phyloP scores from a whole-genome alignment of 2,329 filamentous ascomycete genomes.

The Colletotrichum phormii region DNA sequence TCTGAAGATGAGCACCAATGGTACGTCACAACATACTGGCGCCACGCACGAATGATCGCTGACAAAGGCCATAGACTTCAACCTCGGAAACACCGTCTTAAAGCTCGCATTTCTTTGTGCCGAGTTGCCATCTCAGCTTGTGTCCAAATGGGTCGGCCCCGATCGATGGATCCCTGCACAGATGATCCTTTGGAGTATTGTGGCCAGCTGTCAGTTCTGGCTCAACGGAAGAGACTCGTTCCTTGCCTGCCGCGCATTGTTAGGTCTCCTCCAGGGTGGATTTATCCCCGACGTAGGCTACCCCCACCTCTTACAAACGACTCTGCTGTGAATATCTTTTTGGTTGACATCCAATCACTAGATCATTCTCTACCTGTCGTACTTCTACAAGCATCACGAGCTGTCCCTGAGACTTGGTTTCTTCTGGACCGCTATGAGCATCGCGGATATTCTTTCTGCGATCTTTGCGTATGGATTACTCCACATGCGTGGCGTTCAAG shows the following conservation, averaged over 20 bases:
- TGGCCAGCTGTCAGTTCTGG: conserved; percentile 57
- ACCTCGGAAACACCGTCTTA: conserved; percentile 62
- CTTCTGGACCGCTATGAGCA: conserved; percentile 55
- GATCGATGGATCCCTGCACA: conserved; percentile 66
- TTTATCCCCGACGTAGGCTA: conserved; percentile 53
- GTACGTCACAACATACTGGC: conserved; percentile 40
- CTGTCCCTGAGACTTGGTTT: conserved; percentile 52
- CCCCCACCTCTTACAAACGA: fast-evolving
- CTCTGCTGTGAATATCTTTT: background rate
- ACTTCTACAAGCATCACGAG: conserved; percentile 57
- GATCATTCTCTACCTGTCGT: conserved; percentile 55
- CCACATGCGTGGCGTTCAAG: conserved; percentile 52
- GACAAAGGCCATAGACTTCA: conserved; percentile 49
- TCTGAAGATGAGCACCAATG: conserved; percentile 53
- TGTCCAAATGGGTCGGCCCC: conserved; percentile 62
- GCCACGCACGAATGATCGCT: background rate
- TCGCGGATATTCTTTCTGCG: conserved; percentile 53
- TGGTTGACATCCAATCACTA: conserved; percentile 11
- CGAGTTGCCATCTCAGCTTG: conserved; percentile 69
- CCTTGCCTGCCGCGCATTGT: conserved; percentile 45
- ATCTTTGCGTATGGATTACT: conserved; percentile 54
- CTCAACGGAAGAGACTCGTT: conserved; percentile 46
- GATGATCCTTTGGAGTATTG: conserved; percentile 64
- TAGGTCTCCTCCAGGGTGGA: conserved; percentile 51
- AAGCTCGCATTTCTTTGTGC: conserved; percentile 62